Base-by-base conservation (phyloP, 305 asterid genomes). In the Coffea humblotiana region DNA sequence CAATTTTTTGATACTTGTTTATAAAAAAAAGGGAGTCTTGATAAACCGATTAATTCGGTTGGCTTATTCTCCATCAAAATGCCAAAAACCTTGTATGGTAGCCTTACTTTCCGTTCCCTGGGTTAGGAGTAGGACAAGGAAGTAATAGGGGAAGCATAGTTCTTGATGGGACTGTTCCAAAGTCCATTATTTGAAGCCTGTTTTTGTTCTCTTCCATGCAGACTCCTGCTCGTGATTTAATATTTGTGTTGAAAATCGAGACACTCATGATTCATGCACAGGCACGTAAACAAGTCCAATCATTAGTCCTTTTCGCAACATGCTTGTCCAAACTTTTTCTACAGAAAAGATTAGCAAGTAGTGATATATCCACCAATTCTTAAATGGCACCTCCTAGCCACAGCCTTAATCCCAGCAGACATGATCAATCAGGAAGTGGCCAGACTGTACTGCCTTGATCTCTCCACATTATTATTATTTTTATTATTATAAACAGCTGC, bases 151-250 rank as follows among this genome's bases (percentile, higher is more conserved):
- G 51, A 35, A 68, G 48, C 72, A 68, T 16, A 16, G n/a, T 0
- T 35, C 51, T 43, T 37, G 49, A 68, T 40, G 27, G 10, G 72
- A 14, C 6, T 67, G n/a, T 16, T 32, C 32, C 37, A 27, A 0
- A 6, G 4, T 56, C 48, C 16, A 14, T 67, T 32, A 14, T 66
- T 35, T 23, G 21, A 21, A 58, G 8, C 18, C 18, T 11, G 37
- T 68, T 68, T 68, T 68, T 72, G 65, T 72, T 72, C 23, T 27
- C 25, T 48, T 27, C 76, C 63, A 72, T 72, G n/a, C 40, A 49
- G 76, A 49, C 25, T 72, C 65, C 65, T 13, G 65, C 27, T 51
- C 64, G 76, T 72, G 64, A 15, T 27, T 58, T 72, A 13, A 13
- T 11, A 7, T 27, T 11, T 5, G 19, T 14, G 27, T 35, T 6